Conservation (phyloP, 176 grass and related monocot genomes). For the Cenchrus purpureus region DNA sequence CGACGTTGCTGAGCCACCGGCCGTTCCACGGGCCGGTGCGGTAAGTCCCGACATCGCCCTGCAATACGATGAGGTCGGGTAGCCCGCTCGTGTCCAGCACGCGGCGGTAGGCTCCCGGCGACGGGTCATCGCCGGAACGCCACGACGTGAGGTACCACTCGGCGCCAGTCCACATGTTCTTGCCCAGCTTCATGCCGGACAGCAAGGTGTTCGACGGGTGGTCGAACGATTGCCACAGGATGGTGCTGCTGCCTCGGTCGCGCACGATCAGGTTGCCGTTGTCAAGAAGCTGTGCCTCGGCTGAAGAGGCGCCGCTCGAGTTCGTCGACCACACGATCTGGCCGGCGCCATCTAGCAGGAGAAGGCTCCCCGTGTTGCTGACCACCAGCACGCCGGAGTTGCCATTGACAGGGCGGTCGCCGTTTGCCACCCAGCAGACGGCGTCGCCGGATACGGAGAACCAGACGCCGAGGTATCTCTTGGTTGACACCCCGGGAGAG, state of each 20-base stretch:
- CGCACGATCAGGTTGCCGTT: constrained; percentile 31
- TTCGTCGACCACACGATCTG: background rate
- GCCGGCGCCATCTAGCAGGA: background rate
- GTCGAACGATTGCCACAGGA: too few relatives aligned
- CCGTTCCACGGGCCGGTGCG: constrained; percentile 46
- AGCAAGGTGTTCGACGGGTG: constrained; percentile 27
- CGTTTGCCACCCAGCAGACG: constrained; percentile 51
- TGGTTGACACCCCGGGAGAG: constrained; percentile 20
- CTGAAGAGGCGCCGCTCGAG: background rate
- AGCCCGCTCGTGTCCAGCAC: constrained; percentile 18
- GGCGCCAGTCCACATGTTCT: constrained; percentile 14
- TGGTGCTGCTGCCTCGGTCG: background rate
- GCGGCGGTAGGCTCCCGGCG: constrained; percentile 36
- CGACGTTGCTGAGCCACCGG: constrained; percentile 48
- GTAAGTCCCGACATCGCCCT: background rate
- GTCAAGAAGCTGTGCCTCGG: constrained; percentile 7
- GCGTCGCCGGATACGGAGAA: constrained; percentile 7
- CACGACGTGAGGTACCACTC: constrained; percentile 48
- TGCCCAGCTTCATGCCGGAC: constrained; percentile 36
- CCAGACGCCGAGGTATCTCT: constrained; percentile 41
- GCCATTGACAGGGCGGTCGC: background rate
- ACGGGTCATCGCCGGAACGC: constrained; percentile 37
- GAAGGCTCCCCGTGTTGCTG: background rate
- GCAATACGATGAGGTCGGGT: constrained; percentile 15
- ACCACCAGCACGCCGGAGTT: constrained; percentile 7